These are phyloP conservation scores for Lodderomyces jiufengensis DNA, from an alignment of 1,139 yeast species.

Conservation along the genomic window DNA sequence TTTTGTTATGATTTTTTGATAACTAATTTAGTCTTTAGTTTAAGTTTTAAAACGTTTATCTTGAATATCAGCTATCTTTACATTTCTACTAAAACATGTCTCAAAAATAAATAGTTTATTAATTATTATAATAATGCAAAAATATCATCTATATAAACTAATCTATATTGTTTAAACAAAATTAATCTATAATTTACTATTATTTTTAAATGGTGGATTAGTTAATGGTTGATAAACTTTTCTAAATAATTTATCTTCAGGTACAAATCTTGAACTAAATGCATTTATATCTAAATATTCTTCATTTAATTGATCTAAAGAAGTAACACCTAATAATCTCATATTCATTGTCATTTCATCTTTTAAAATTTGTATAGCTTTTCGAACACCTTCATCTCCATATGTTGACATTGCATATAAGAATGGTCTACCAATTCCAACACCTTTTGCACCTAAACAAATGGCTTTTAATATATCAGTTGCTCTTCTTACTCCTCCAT, in stretches of 20 bases:
- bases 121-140: too few species aligned
- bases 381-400: conserved; percentile 75
- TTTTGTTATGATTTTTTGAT: too few species aligned
- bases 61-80: too few species aligned
- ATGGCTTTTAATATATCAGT: conserved; percentile 65
- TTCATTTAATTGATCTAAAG: conserved; percentile 59
- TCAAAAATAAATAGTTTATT: too few species aligned
- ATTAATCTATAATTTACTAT: conserved; percentile 22
- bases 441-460: conserved; percentile 69
- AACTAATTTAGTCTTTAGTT: too few species aligned
- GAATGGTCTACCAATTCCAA: conserved; percentile 72
- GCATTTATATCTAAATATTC: conserved; percentile 29
- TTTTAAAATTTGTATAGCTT: conserved; percentile 72
- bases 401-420: conserved; percentile 68
- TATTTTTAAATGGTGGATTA: conserved; percentile 33
- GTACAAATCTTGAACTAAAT: conserved; percentile 17
- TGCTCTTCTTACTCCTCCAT: conserved; percentile 72
- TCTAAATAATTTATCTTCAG: conserved; percentile 36
- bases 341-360: conserved; percentile 85
- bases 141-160: too few species aligned
- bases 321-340: conserved; percentile 79
- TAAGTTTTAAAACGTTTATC: too few species aligned
- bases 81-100: too few species aligned
- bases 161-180: too few species aligned
- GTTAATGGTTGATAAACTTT: conserved; percentile 38